phyloP scores from a whole-genome alignment of 2,329 filamentous ascomycete species.

The Neonectria ditissima region DNA sequence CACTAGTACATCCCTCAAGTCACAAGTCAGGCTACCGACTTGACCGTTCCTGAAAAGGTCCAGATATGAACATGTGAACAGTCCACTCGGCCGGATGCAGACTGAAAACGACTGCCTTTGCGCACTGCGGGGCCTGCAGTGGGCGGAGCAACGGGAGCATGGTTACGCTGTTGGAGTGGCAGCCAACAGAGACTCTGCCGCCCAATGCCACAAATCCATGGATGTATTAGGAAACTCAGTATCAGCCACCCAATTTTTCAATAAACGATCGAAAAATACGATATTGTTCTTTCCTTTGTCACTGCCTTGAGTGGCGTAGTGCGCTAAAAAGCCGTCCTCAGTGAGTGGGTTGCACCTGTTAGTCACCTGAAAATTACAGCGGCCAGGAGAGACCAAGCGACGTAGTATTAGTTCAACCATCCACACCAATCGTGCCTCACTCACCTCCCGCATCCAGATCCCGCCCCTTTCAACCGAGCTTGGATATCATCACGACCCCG shows the following conservation, averaged over 20 bases:
- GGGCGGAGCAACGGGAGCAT: not conserved
- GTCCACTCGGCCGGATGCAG: not conserved
- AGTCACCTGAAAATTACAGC: slow-evolving; percentile 15
- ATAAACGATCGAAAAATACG: not conserved
- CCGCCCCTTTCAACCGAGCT: slow-evolving; percentile 1
- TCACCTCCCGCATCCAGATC: not conserved
- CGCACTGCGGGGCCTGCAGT: not conserved
- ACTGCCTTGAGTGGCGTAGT: not conserved
- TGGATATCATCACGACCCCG: slow-evolving; percentile 3
- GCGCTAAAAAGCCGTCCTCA: not conserved
- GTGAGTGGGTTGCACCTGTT: slow-evolving; percentile 9
- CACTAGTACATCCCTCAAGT: not conserved
- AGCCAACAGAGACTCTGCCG: not conserved
- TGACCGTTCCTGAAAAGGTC: not conserved
- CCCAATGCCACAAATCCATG: not conserved
- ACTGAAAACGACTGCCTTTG: not conserved
- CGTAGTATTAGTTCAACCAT: not conserved
- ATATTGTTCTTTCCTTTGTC: not conserved
- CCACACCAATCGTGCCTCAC: slow-evolving; percentile 9
- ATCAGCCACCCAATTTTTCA: not conserved
- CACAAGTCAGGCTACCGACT: too few relatives aligned
- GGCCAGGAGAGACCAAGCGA: slow-evolving; percentile 3
- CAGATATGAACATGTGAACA: not conserved
- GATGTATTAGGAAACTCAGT: slow-evolving; percentile 1
- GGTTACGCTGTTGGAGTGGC: not conserved